A percentile compares a stretch with the other conserved stretches of the same genome.
phyloP scores from a whole-genome alignment of 2,329 filamentous ascomycete species.

The Malbranchea zuffiana region DNA sequence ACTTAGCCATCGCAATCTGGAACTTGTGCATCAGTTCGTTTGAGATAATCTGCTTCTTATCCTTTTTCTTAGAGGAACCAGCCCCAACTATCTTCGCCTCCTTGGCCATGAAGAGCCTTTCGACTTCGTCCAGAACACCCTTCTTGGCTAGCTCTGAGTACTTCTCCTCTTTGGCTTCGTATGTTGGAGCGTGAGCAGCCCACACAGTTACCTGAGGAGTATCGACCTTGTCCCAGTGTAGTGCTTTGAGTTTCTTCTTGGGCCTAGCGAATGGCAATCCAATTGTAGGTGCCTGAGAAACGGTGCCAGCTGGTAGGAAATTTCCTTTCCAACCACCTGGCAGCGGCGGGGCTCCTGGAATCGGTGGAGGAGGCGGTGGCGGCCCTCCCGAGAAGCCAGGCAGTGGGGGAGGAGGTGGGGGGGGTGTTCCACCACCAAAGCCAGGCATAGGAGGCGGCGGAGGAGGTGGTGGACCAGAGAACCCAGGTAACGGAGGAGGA shows the following conservation, averaged over 20 bases:
- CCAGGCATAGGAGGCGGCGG: constrained; percentile 40
- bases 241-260: constrained; percentile 98
- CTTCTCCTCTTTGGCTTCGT: constrained; percentile 85
- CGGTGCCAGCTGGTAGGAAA: constrained; percentile 57
- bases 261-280: constrained; percentile 72
- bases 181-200: constrained; percentile 76
- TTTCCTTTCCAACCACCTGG: constrained; percentile 49
- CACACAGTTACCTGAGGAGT: constrained; percentile 83
- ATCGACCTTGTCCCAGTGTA: constrained; percentile 99
- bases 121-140: constrained; percentile 93
- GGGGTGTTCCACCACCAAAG: constrained; percentile 33
- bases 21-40: constrained; percentile 80
- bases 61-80: constrained; percentile 60
- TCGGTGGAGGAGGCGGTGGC: constrained; percentile 38
- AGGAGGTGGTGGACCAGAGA: constrained; percentile 38
- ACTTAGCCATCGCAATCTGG: constrained; percentile 89
- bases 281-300: constrained; percentile 46
- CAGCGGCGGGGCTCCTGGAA: constrained; percentile 36
- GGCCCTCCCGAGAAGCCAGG: constrained; percentile 27
- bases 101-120: constrained; percentile 94
- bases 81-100: constrained; percentile 77
- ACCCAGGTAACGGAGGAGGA: constrained; percentile 28
- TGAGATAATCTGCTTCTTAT: constrained; percentile 96
- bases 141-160: constrained; percentile 87
- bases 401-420: constrained; percentile 28